A percentile compares a stretch with the other conserved stretches of the same genome.
Evolutionary conservation across 768 basidiomycete species (phyloP).

Genomic region (Russula emetica): DNA sequence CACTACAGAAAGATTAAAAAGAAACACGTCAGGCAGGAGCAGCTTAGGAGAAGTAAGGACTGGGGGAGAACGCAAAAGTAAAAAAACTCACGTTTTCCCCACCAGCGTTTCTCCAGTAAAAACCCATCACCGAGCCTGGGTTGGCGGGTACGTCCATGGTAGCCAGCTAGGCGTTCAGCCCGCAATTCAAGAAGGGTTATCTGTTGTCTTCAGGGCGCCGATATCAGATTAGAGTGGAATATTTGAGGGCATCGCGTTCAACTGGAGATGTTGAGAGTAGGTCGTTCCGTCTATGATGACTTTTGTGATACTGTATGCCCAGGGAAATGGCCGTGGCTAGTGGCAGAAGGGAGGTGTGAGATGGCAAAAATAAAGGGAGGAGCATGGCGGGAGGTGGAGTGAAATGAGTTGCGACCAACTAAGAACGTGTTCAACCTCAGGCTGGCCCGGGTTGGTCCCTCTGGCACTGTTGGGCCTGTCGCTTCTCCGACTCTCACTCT

Average conservation of each 20-base stretch:
- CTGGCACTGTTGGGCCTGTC: no score
- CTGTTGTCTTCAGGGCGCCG: no score
- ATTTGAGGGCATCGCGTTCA: conserved; percentile 7
- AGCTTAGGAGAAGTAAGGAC: neutral
- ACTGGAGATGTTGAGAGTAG: conserved; percentile 21
- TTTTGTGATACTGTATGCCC: neutral
- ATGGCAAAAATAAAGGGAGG: no score
- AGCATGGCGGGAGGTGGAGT: no score
- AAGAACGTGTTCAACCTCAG: no score
- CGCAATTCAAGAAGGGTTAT: no score
- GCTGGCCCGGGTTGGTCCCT: no score
- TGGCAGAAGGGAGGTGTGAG: conserved; percentile 6
- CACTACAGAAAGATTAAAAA: conserved; percentile 33
- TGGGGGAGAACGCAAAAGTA: neutral
- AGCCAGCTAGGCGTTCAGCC: no score
- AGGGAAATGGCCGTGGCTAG: conserved; percentile 20
- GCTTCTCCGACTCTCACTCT: no score
- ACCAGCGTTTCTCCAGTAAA: conserved; percentile 51
- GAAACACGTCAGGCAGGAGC: neutral
- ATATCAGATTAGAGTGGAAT: conserved; percentile 28
- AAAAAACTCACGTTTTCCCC: conserved; percentile 29
- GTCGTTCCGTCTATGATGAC: conserved; percentile 23
- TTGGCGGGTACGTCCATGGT: no score
- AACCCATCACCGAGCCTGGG: conserved; percentile 33
- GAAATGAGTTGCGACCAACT: neutral